Base-by-base conservation (phyloP, 352 stramenopile species). In the Bremia lactucae region DNA sequence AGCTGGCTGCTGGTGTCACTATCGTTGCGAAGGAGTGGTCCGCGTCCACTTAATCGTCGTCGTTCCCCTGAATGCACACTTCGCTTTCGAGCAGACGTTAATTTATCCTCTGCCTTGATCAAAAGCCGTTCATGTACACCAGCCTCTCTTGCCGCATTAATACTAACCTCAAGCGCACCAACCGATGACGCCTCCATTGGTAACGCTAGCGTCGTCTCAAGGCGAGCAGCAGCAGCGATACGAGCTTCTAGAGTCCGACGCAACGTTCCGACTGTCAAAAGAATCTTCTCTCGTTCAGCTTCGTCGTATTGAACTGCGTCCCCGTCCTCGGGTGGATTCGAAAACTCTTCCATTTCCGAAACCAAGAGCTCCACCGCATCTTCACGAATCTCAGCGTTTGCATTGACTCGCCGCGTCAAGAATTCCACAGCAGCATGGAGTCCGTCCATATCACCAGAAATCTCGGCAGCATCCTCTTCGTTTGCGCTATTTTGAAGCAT, bases 101-200 rank as follows among this genome's bases (percentile, higher is more conserved):
- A 56, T 46, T 75, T 77, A 24, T 83, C 68, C 54, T 83, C 68
- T 4, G 66, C 73, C 35, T 74, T 76, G n/a, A 66, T 55, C 0
- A 87, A 38, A 15, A 87, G 42, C 3, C 68, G 65, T 39, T 72
- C 70, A 14, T 77, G 65, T 11, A 87, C 72, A 6, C 70, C 72
- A 14, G 69, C 72, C 14, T 77, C 58, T 45, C 72, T 63, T 9
- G 72, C 75, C 8, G 60, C 54, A 18, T 87, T 53, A n/a, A 87
- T 57, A 46, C 54, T 70, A 4, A 76, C 35, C 40, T 83, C 66
- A 8, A 87, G 38, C 2, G 69, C 66, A n/a, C 43, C 58, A 13
- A 82, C 53, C 7, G 59, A 65, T 2, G 81, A 58, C 6, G 59
- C 48, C 45, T 81, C 67, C 4, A 53, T 55, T 6, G 75, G 63